Evolutionary conservation across 768 basidiomycete genomes (phyloP), one percentile per base, ranked within the genome.

Genomic region (Cantharellus cinnabarinus): DNA sequence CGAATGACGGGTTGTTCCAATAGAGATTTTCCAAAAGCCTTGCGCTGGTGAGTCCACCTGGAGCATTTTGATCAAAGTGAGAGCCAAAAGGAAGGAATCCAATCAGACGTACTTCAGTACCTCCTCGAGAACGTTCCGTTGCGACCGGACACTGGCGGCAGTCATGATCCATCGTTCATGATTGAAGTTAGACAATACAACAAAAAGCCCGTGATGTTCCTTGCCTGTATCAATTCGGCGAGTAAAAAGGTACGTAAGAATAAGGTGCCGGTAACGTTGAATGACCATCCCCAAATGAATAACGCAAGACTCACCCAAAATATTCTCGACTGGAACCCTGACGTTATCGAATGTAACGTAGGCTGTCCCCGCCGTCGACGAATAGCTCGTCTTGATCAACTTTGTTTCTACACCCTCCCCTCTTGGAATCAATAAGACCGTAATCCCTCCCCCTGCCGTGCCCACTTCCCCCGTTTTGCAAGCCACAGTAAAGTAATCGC

Each of bases 311-410:
- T 48, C 44, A 48, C 94, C 94, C 15, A 98, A 78, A 56, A 86
- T 87, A 67, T 97, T 82, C 52, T 83, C 77, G 4, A 85, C 74
- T 0, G 93, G 90, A 0, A 94, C 90, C 57, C 85, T 84, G 62
- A 80, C 69, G 34, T 67, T 65, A 58, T 71, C 69, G 64, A 76
- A 75, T 15, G 65, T 66, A 42, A 66, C 59, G 42, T 59, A 63
- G 57, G 68, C 58, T 1, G 91, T 97, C 3, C 94, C 94, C 2
- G 94, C 94, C 0, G 85, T 83, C 2, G 85, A 67, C 0, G 93
- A 97, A 70, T 98, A 98, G 0, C 85, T 79, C 0, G 93, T 97
- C 72, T 90, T 91, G 71, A 98, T 85, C 34, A 81, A 79, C 66
- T 84, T 89, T 3, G 93, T 95, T 56, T 81, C 78, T 59, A 97